These are phyloP conservation scores for Silene latifolia DNA, from an alignment of 148 eudicot species.

Conservation along the genomic window DNA sequence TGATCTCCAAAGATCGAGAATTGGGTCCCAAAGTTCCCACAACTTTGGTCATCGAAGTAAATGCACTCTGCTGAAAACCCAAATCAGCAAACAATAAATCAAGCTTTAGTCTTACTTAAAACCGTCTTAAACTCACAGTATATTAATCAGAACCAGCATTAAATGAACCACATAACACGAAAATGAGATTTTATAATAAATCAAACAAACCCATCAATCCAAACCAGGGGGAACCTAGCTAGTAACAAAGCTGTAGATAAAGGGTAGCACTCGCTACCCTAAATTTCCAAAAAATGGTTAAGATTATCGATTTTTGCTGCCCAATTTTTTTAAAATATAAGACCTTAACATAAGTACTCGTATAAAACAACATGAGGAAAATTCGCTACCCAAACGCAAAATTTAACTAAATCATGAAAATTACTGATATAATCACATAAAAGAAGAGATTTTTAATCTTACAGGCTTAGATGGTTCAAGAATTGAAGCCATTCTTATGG, in stretches of 20 bases:
- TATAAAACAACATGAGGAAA: too few relatives aligned
- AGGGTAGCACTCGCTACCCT: too few relatives aligned
- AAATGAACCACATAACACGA: neutral
- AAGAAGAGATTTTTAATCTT: conserved; percentile 1
- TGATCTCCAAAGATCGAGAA: conserved; percentile 63
- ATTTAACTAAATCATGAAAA: neutral
- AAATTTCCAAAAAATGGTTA: too few relatives aligned
- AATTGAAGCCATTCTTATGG: conserved; percentile 84
- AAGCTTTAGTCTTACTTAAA: too few relatives aligned
- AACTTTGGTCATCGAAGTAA: conserved; percentile 87
- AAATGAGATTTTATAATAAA: too few relatives aligned
- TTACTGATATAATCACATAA: neutral
- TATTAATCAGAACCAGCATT: neutral
- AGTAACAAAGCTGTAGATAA: too few relatives aligned
- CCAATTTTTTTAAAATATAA: too few relatives aligned
- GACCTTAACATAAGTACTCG: too few relatives aligned
- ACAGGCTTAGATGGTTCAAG: conserved; percentile 86
- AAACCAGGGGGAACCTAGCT: too few relatives aligned
- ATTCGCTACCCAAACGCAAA: neutral
- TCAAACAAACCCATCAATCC: neutral
- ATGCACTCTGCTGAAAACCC: conserved; percentile 47
- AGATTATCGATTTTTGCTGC: too few relatives aligned
- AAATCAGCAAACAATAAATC: neutral
- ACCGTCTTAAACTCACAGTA: too few relatives aligned
- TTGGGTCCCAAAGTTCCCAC: conserved; percentile 87